Evolutionary conservation across 176 grass and related monocot genomes (phyloP).

Genomic region (Canna indica): DNA sequence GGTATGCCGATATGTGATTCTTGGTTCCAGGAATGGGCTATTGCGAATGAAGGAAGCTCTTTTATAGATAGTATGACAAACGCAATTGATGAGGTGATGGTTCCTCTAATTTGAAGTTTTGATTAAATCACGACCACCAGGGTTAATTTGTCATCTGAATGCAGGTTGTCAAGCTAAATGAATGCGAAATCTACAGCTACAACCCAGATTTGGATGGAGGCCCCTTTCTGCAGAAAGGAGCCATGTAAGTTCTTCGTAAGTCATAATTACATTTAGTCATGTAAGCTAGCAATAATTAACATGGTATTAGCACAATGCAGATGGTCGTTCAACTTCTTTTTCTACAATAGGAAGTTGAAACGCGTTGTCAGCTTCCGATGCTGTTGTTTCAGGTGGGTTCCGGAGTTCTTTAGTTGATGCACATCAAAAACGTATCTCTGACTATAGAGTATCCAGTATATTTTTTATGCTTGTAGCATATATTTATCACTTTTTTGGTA

Average conservation of each 20-base stretch:
- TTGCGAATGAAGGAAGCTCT: conserved; percentile 45
- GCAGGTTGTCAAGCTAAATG: conserved; percentile 81
- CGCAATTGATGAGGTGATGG: conserved; percentile 74
- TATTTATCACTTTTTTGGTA: no score
- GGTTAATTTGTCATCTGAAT: conserved; percentile 1
- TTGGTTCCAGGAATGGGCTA: conserved; percentile 57
- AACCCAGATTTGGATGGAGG: conserved; percentile 79
- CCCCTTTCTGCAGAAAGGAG: conserved; percentile 72
- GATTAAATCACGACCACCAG: background rate
- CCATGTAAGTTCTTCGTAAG: conserved; percentile 48
- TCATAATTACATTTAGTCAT: background rate
- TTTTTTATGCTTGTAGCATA: no score
- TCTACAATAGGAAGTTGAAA: conserved; percentile 96
- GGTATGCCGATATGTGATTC: background rate
- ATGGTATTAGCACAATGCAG: conserved; percentile 23
- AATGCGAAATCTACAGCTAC: conserved; percentile 91
- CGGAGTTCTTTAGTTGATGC: no score
- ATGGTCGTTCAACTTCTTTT: conserved; percentile 88
- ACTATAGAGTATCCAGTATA: no score
- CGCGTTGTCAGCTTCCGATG: conserved; percentile 89
- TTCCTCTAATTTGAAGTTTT: background rate
- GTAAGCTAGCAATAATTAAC: conserved; percentile 12
- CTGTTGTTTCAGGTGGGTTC: conserved; percentile 61
- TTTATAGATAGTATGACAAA: conserved; percentile 84
- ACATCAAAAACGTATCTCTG: no score